Percentiles rank a stretch among this genome's conserved stretches.
Evolutionary conservation across 1,284 basidiomycete genomes (phyloP).

Genomic region (Ganoderma boninense): DNA sequence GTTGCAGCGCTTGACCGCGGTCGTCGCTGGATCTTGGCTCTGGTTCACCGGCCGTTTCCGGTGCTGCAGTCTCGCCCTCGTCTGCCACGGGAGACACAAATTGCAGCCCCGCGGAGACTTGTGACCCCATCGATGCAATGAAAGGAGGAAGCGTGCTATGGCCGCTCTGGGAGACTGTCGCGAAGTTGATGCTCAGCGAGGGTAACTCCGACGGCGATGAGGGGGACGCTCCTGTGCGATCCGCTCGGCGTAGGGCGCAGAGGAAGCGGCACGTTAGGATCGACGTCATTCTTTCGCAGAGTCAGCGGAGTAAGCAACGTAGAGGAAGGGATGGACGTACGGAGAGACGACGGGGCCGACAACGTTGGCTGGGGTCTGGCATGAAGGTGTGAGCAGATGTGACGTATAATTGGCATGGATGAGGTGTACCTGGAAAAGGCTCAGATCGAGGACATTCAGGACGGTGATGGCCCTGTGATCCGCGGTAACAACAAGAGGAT

Average conservation of each 20-base stretch:
- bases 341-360: no score
- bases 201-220: background rate
- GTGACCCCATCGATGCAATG: background rate
- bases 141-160: background rate
- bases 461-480: background rate
- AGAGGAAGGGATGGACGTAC: background rate
- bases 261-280: background rate
- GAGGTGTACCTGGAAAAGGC: no score
- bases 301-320: background rate
- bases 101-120: background rate
- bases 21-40: no score
- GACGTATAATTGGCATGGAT: no score
- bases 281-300: background rate
- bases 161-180: background rate
- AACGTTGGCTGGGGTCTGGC: no score
- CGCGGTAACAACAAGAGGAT: no score
- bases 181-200: background rate
- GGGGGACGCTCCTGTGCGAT: background rate
- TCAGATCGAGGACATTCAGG: background rate
- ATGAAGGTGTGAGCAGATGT: no score
- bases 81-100: background rate
- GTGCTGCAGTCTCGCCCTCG: background rate
- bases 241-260: background rate
- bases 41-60: no score
- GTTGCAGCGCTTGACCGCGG: no score